Base-by-base conservation (phyloP, 139 green algal genomes). In the Eudorina sp. region DNA sequence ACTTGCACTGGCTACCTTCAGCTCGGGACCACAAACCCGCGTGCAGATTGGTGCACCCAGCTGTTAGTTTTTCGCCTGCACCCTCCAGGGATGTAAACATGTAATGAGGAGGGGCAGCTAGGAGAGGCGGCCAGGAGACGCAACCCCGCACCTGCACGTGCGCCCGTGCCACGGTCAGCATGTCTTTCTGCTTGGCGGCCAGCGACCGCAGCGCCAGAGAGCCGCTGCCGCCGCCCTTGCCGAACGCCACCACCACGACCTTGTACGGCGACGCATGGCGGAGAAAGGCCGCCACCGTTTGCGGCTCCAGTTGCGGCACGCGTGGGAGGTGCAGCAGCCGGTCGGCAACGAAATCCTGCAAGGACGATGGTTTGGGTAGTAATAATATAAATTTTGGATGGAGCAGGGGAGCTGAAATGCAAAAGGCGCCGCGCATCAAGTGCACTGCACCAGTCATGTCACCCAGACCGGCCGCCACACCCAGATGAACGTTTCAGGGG, bases 191-290 rank as follows among this genome's bases (percentile, higher is more conserved):
- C 11, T 27, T 14, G 21, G 27, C 13, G 16, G 83, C 83, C 51
- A 81, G 48, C 0, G 18, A 21, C n/a, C 83, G 83, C 46, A 88
- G 69, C 36, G 83, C 48, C 21, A 88, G 51, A 11, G 68, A 81
- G 68, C 83, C 83, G 68, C 36, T 53, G 83, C 83, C 83, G 51
- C 68, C 83, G 8, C 34, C 68, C 11, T 68, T 68, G 3, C 83
- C 68, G 29, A 88, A 88, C 51, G 51, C 83, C 68, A 88, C 48
- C 48, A 60, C 68, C 36, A 88, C 68, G 34, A 88, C 83, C 48
- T 80, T 80, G 48, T 70, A 88, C 0, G 82, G 82, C 23, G 64
- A 80, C 21, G 82, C 46, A 0, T 46, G 34, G 8, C 27, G 21
- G 25, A 88, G 53, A n/a, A 88, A 81, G 36, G 83, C 51, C 58